Evolutionary conservation across 2,329 filamentous ascomycete species (phyloP), one percentile per base, ranked within the genome.

Genomic region (Zelopaecilomyces penicillatus): DNA sequence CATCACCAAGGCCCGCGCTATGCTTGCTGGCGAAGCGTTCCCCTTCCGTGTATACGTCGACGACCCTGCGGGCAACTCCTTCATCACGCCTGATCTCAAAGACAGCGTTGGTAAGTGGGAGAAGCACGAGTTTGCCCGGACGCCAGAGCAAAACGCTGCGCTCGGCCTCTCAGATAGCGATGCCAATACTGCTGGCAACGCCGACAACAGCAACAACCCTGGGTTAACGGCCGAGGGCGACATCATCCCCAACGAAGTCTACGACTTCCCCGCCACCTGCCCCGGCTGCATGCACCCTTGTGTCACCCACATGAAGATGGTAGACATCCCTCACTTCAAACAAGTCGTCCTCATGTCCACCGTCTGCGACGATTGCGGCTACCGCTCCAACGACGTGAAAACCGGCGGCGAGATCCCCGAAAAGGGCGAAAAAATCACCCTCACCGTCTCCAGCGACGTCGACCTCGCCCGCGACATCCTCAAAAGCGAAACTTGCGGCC

Each of bases 271-370:
- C 3, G 84, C 90, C 5, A 86, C 82, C 46, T 98, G 93, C 65
- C 93, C 93, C 0, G 91, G 87, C 50, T 98, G 93, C 72, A 82
- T 83, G 59, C 86, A 86, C 65, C 70, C 80, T 4, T 96, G 90
- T 67, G 81, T 82, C 4, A 95, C 94, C 7, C 90, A 95, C 66
- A 96, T 96, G 88, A 95, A 96, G 73, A 95, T 95, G 83, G 88
- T 97, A 46, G 88, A 95, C 58, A 96, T 98, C 50, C 93, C 93
- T 1, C 85, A 95, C 68, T 98, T 98, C 72, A 95, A 96, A 69
- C 87, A 97, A 61, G 93, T 98, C 3, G 83, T 96, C 35, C 75
- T 98, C 56, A 97, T 95, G 87, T 90, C 83, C 55, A 97, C 91
- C 2, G 83, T 88, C 29, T 98, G 93, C 67, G 83, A 91, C 29